Base-by-base conservation (phyloP, 1,139 yeast species). In the Taphrina populina region DNA sequence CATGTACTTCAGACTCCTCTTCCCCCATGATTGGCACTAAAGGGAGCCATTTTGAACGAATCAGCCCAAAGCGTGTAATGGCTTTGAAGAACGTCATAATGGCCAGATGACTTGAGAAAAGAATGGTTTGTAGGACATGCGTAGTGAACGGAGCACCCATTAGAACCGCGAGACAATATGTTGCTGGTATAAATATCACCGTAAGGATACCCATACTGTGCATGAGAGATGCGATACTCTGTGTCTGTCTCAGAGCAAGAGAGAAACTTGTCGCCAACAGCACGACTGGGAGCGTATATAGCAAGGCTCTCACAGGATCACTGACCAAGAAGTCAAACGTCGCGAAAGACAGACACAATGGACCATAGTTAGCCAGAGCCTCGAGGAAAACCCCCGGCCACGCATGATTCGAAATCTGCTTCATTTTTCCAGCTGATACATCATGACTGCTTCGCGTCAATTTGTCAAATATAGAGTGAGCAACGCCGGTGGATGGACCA, bases 141-240 rank as follows among this genome's bases (percentile, higher is more conserved):
- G 33, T 39, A 11, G 54, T 39, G 13, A 49, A 39, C 1, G 54
- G 54, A 7, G 54, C 54, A 6, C 54, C 54, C 54, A 49, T 49
- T n/a, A 49, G 40, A 3, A 49, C 54, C 7, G 30, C 26, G 26
- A 49, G 19, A 4, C 23, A 30, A 20, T 37, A 49, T 8, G 20
- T 13, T 6, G 35, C 32, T 2, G 53, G 53, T n/a, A 26, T 26
- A 21, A 23, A 47, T 7, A 40, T 13, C 5, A 26, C 40, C 11
- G 34, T n/a, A 6, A 45, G 37, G 4, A 17, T 20, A 33, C 33
- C 39, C n/a, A 32, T 24, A 30, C 37, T 43, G 37, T 32, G 23
- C 29, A 32, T n/a, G 19, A 20, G 4, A 8, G 34, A 8, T 26
- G 34, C 34, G 6, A 15, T 24, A 13, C 4, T 40, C 11, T 11